phyloP scores from a whole-genome alignment of 2,329 filamentous ascomycete species.

The Colletotrichum higginsianum region DNA sequence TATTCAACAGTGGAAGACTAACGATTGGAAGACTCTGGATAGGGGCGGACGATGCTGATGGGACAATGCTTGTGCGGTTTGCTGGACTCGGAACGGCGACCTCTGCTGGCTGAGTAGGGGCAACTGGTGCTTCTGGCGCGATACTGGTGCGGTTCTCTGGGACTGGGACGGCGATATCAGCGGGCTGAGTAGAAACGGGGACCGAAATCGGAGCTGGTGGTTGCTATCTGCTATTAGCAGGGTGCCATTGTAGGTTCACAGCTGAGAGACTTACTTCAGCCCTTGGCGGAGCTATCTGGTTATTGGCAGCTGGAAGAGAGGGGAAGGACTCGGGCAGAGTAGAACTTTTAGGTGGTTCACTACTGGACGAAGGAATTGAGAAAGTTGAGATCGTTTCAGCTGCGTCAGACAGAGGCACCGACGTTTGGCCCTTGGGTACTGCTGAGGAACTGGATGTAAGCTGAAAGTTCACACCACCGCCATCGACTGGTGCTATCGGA shows the following conservation, averaged over 20 bases:
- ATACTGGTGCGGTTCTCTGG: slow-evolving; percentile 28
- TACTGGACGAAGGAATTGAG: background rate
- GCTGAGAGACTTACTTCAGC: background rate
- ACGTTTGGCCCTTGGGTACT: background rate
- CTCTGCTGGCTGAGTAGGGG: slow-evolving; percentile 8
- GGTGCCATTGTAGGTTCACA: background rate
- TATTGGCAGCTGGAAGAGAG: slow-evolving; percentile 15
- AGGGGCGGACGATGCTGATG: background rate
- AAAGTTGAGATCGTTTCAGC: background rate
- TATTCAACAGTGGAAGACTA: background rate
- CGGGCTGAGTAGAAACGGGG: slow-evolving; percentile 1
- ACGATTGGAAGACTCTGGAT: background rate
- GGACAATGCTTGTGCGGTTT: slow-evolving; percentile 1
- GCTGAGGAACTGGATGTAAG: background rate
- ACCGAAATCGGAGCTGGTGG: background rate
- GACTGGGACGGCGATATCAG: background rate
- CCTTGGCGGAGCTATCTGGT: slow-evolving; percentile 11
- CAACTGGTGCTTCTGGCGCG: slow-evolving; percentile 24
- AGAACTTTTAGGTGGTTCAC: background rate
- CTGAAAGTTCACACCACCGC: background rate
- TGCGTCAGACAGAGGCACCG: background rate
- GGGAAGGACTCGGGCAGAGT: slow-evolving; percentile 1
- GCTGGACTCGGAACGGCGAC: slow-evolving; percentile 1
- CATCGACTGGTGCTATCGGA: background rate
- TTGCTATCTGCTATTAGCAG: background rate